Percentiles rank a stretch among this genome's conserved stretches.
Evolutionary conservation across 106 monocot species (phyloP).

Genomic region (Dioscorea dumetorum): DNA sequence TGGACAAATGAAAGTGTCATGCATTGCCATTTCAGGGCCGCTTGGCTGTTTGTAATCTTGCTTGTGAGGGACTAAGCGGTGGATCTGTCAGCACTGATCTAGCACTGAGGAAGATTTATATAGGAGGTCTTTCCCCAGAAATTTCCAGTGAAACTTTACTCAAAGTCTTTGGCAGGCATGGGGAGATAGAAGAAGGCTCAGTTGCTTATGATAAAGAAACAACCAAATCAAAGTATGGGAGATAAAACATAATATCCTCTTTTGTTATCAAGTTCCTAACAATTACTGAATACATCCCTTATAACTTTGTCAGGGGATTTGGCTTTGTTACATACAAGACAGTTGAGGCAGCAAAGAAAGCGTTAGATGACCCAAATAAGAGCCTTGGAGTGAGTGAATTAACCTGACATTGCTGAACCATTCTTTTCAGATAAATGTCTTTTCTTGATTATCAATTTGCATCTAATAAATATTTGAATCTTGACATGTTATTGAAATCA

Average conservation of each 20-base stretch:
- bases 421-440: not conserved
- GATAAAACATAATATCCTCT: too few species aligned
- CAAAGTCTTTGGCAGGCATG: constrained; percentile 41
- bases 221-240: constrained; percentile 31
- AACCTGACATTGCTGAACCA: too few species aligned
- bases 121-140: constrained; percentile 49
- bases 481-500: not conserved
- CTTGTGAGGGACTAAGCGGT: constrained; percentile 40
- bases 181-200: constrained; percentile 61
- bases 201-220: constrained; percentile 52
- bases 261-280: too few species aligned
- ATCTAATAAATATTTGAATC: not conserved
- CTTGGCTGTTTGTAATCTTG: constrained; percentile 47
- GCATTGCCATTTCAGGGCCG: constrained; percentile 32
- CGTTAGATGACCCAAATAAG: constrained; percentile 45
- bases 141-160: constrained; percentile 41
- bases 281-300: too few species aligned
- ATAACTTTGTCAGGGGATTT: constrained; percentile 30
- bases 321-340: constrained; percentile 55
- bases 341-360: constrained; percentile 45
- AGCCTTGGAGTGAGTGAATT: constrained; percentile 30
- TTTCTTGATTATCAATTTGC: not conserved
- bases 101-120: constrained; percentile 39
- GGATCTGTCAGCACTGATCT: constrained; percentile 32
- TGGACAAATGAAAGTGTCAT: not conserved